Conservation (phyloP, 2,329 filamentous ascomycete genomes). For the Trichoderma asperellum region DNA sequence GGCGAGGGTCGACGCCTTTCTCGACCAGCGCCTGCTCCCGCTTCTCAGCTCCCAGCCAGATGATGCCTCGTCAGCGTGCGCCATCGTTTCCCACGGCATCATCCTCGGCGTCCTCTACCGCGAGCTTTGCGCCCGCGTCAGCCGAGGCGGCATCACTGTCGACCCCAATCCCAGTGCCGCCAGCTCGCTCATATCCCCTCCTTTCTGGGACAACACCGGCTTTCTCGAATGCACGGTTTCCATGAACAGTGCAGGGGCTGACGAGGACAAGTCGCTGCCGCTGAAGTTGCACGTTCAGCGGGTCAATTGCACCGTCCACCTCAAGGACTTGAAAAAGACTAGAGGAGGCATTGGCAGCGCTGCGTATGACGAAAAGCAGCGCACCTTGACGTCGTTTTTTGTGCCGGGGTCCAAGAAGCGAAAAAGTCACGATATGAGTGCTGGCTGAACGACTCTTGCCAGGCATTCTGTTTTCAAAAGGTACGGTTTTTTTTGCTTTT, state of each 20-base stretch:
- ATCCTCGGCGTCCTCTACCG: conserved; percentile 72
- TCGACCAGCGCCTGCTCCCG: conserved; percentile 66
- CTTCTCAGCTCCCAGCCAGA: conserved; percentile 39
- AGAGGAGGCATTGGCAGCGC: conserved; percentile 81
- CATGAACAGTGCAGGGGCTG: background rate
- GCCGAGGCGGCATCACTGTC: conserved; percentile 30
- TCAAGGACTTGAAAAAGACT: conserved; percentile 75
- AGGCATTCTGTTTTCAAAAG: conserved; percentile 31
- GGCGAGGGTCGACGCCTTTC: conserved; percentile 65
- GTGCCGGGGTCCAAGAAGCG: conserved; percentile 32
- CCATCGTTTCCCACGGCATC: conserved; percentile 82
- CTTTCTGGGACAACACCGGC: conserved; percentile 59
- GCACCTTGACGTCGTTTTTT: conserved; percentile 78
- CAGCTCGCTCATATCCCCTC: conserved; percentile 33
- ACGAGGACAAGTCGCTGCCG: conserved; percentile 37
- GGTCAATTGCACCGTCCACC: conserved; percentile 73
- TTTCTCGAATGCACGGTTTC: conserved; percentile 46
- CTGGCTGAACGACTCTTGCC: conserved; percentile 10
- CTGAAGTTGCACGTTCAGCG: conserved; percentile 55
- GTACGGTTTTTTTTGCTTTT: conserved; percentile 44
- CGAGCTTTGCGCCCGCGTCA: conserved; percentile 60
- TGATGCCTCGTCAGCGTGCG: conserved; percentile 46
- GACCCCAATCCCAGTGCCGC: conserved; percentile 30
- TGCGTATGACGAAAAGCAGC: conserved; percentile 74
- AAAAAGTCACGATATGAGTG: conserved; percentile 17